A percentile compares a stretch with the other conserved stretches of the same genome.
These are phyloP conservation scores for Phaeotremella fagi DNA, from an alignment of 768 basidiomycete species.

Conservation along the genomic window DNA sequence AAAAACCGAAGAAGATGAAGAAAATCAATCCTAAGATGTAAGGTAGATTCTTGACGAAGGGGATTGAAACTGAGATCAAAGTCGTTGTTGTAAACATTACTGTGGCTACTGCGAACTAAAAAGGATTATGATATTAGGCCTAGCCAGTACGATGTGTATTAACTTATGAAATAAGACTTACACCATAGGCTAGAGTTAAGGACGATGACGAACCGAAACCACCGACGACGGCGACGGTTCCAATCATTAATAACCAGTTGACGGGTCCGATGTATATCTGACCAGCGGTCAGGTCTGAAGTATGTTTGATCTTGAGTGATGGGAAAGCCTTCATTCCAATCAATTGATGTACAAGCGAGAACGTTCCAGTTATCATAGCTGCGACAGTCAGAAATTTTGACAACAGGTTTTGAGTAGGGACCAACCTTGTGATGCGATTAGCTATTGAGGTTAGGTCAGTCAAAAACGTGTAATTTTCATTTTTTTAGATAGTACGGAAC, in stretches of 20 bases:
- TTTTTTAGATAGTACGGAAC: too few species aligned
- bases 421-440: slow-evolving; percentile 18
- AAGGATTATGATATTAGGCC: not conserved
- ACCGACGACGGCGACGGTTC: slow-evolving; percentile 56
- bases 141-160: not conserved
- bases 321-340: slow-evolving; percentile 61
- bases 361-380: slow-evolving; percentile 67
- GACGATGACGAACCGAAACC: slow-evolving; percentile 57
- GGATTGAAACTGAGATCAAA: slow-evolving; percentile 59
- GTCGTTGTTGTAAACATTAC: slow-evolving; percentile 63
- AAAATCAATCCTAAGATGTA: slow-evolving; percentile 52
- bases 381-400: slow-evolving; percentile 40
- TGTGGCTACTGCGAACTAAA: slow-evolving; percentile 55
- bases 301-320: slow-evolving; percentile 58
- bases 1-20: slow-evolving; percentile 59
- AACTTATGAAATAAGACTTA: slow-evolving; percentile 2
- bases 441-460: not conserved
- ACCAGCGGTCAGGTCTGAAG: slow-evolving; percentile 59
- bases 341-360: slow-evolving; percentile 57
- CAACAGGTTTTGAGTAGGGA: not conserved
- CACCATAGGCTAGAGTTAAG: slow-evolving; percentile 58
- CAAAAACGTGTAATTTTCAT: not conserved
- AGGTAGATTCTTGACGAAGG: slow-evolving; percentile 56
- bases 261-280: slow-evolving; percentile 64
- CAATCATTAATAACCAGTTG: slow-evolving; percentile 60